phyloP scores from a whole-genome alignment of 495 filamentous ascomycete species.

The Trichoderma parareesei region DNA sequence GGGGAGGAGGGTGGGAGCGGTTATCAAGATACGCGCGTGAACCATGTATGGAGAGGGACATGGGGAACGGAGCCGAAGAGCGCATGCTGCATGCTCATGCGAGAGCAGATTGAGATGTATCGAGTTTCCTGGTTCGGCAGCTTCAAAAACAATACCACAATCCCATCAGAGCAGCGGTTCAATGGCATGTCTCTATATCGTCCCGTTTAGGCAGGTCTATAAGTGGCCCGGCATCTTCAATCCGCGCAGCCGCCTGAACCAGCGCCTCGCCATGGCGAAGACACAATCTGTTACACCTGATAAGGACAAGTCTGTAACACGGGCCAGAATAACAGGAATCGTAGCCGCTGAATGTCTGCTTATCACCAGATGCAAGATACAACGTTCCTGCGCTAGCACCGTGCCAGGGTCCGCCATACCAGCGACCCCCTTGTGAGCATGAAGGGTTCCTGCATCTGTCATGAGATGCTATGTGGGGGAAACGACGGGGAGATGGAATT shows the following conservation, averaged over 20 bases:
- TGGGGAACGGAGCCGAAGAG: too few relatives aligned
- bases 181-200: neutral
- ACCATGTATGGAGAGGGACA: too few relatives aligned
- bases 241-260: neutral
- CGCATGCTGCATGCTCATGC: neutral
- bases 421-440: too few relatives aligned
- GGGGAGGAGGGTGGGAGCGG: too few relatives aligned
- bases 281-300: neutral
- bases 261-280: neutral
- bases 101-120: neutral
- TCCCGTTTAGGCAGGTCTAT: neutral
- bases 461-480: too few relatives aligned
- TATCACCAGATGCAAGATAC: neutral
- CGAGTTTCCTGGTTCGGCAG: neutral
- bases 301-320: neutral
- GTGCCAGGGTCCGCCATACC: neutral
- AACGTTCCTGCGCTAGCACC: conserved; percentile 1
- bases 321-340: neutral
- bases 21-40: too few relatives aligned
- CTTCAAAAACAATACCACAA: neutral
- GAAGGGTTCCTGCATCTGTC: too few relatives aligned
- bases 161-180: neutral
- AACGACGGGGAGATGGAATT: too few relatives aligned
- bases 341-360: neutral
- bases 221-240: neutral